Conservation (phyloP, 2,329 filamentous ascomycete species). For the Neurospora crassa region DNA sequence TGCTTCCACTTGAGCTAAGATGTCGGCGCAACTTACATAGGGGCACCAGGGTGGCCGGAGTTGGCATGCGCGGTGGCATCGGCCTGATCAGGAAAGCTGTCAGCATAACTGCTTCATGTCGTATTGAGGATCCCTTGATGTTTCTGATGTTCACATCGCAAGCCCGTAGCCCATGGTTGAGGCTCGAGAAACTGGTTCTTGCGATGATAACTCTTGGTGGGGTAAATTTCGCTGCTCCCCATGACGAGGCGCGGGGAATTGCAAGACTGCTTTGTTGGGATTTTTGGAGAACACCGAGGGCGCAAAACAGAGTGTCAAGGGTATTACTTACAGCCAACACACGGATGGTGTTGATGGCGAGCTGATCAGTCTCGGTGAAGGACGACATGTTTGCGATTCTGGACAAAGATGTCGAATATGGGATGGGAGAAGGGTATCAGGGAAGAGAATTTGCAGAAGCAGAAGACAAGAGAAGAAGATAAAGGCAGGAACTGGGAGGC, state of each 20-base stretch:
- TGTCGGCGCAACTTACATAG: constrained; percentile 55
- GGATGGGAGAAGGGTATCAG: neutral
- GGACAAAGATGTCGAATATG: constrained; percentile 3
- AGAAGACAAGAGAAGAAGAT: constrained; percentile 10
- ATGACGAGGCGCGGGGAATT: constrained; percentile 15
- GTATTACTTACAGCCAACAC: constrained; percentile 72
- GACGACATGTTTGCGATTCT: constrained; percentile 55
- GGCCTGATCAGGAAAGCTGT: constrained; percentile 48
- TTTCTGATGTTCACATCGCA: neutral
- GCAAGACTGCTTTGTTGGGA: constrained; percentile 18
- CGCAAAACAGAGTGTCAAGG: constrained; percentile 14
- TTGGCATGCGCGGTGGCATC: constrained; percentile 96
- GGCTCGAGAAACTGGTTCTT: neutral
- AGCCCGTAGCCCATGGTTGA: neutral
- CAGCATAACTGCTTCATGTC: constrained; percentile 4
- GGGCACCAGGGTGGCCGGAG: constrained; percentile 96
- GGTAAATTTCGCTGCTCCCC: constrained; percentile 2
- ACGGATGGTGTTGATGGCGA: constrained; percentile 97
- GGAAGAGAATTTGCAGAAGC: constrained; percentile 5
- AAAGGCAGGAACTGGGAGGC: constrained; percentile 12
- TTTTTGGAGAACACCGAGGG: neutral
- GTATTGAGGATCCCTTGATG: neutral
- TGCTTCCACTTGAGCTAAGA: neutral
- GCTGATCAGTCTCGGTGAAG: constrained; percentile 78
- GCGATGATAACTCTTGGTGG: constrained; percentile 5